Evolutionary conservation across 352 stramenopile species (phyloP), one percentile per base, ranked within the genome.

Genomic region (Vaucheria bursata): DNA sequence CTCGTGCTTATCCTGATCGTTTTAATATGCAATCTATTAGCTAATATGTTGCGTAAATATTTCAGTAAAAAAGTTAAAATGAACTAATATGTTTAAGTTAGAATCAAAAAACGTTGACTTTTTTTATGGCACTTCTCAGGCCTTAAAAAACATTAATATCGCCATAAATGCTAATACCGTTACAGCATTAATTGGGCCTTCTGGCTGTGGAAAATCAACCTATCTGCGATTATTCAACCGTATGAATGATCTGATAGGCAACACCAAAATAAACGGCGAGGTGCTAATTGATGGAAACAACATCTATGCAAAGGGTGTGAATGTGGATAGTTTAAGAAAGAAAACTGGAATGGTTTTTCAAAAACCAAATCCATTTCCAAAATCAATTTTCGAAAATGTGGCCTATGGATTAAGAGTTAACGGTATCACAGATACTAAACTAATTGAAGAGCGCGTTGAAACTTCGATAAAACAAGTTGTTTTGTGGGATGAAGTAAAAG

Each of bases 81-180:
- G n/a, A n/a, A n/a, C n/a, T n/a, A n/a, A n/a, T n/a, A n/a, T n/a
- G n/a, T n/a, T n/a, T n/a, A n/a, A n/a, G n/a, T n/a, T n/a, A n/a
- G n/a, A n/a, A n/a, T n/a, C n/a, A n/a, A n/a, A n/a, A n/a, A n/a
- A n/a, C n/a, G n/a, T n/a, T n/a, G n/a, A n/a, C n/a, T n/a, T n/a
- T n/a, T n/a, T n/a, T n/a, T n/a, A n/a, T n/a, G n/a, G n/a, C n/a
- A n/a, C n/a, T n/a, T n/a, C n/a, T n/a, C n/a, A n/a, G n/a, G n/a
- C n/a, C n/a, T n/a, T 59, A 59, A 59, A 59, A 59, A 59, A 59
- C 18, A 59, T 59, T 59, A 59, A 59, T 59, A 18, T 59, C 18
- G 18, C 45, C 18, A 18, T 59, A 18, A 18, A 18, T 59, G 45
- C 18, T 18, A 59, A 59, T 18, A 59, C 18, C 18, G 18, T 59